Evolutionary conservation across 169 alveolate species (phyloP).

Genomic region (Nephromyces sp.): DNA sequence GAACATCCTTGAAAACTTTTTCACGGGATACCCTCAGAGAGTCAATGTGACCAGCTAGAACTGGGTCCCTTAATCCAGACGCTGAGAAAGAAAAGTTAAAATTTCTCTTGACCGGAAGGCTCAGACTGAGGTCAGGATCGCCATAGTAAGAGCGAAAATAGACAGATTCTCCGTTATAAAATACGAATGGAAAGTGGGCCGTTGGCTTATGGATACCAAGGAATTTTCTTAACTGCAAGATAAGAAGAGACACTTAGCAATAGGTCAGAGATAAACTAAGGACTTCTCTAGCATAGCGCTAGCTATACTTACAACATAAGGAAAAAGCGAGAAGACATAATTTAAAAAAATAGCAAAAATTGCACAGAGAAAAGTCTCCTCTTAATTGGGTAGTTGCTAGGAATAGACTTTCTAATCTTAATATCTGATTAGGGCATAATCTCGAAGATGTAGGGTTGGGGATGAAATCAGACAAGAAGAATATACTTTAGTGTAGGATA

Average conservation of each 20-base stretch:
- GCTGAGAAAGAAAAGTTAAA: slow-evolving; percentile 59
- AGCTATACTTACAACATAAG: neutral
- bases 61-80: slow-evolving; percentile 52
- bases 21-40: neutral
- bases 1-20: neutral
- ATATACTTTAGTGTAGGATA: too few relatives aligned
- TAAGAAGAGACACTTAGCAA: too few relatives aligned
- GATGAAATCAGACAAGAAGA: too few relatives aligned
- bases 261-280: too few relatives aligned
- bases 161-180: slow-evolving; percentile 42
- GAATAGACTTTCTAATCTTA: too few relatives aligned
- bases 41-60: too few relatives aligned
- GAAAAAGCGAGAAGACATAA: neutral
- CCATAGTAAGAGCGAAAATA: slow-evolving; percentile 63
- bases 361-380: too few relatives aligned
- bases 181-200: slow-evolving; percentile 65
- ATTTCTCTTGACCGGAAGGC: slow-evolving; percentile 46
- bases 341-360: neutral
- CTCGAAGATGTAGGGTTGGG: too few relatives aligned
- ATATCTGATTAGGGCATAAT: too few relatives aligned
- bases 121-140: slow-evolving; percentile 60
- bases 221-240: slow-evolving; percentile 53
- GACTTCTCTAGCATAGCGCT: too few relatives aligned
- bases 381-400: too few relatives aligned
- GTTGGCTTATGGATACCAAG: slow-evolving; percentile 54